Base-by-base conservation (phyloP, 2,329 filamentous ascomycete genomes). In the Cladophialophora immunda region DNA sequence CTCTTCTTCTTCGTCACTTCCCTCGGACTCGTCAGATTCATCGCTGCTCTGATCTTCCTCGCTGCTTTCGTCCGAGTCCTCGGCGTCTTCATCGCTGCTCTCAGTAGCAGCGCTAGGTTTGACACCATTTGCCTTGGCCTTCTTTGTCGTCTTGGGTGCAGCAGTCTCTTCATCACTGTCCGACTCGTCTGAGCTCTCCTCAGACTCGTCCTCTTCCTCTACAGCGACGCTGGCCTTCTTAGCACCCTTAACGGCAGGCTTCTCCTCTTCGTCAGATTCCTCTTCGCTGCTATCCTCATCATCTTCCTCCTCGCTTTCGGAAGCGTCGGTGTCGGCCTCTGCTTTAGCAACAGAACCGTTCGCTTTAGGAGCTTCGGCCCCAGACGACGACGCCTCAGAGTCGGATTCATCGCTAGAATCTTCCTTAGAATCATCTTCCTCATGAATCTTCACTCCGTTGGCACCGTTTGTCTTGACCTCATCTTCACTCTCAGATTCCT, bases 341-440 rank as follows among this genome's bases (percentile, higher is more conserved):
- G 74, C 34, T 19, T 64, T 68, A 8, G 27, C 34, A 8, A 58
- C 69, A 38, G 58, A 27, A n/a, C 62, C 60, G 13, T 67, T 68
- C 52, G 59, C 57, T 67, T 75, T 73, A 19, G 66, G 59, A 50
- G 41, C 64, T 19, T 64, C 73, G 32, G 73, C 75, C 38, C 73
- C 72, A 32, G 70, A 71, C 1, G 66, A 58, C 2, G 62, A 76
- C 15, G 75, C 76, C 7, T 78, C 72, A 69, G 74, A 78, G 50
- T 76, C 71, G 73, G 76, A 66, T 19, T 70, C 70, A 15, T 73
- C 72, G 52, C 75, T 75, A 7, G 70, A 72, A 47, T 80, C 78
- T 30, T 76, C 78, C 58, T 74, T 76, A 30, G 75, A 77, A 45
- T 73, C 77, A 65, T 76, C 78, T 57, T 74, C 76, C 34, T 75